Base-by-base conservation (phyloP, 75 land plant genomes). In the Gnetum montanum region DNA sequence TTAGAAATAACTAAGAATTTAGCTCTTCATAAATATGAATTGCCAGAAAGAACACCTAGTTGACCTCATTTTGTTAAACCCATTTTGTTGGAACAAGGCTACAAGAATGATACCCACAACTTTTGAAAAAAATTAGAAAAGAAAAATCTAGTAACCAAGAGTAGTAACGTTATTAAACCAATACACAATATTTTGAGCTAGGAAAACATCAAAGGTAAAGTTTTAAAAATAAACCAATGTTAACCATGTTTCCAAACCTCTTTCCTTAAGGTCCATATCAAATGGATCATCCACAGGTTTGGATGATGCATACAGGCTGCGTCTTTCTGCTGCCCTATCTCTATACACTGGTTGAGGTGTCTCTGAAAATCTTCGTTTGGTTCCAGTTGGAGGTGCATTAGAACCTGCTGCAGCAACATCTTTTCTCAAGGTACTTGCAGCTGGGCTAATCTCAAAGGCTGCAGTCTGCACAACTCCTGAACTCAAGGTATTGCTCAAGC, bases 181-280 rank as follows among this genome's bases (percentile, higher is more conserved):
- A n/a, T n/a, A n/a, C n/a, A n/a, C n/a, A n/a, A n/a, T n/a, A n/a
- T n/a, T n/a, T n/a, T n/a, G n/a, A n/a, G n/a, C n/a, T n/a, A n/a
- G n/a, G n/a, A n/a, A n/a, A n/a, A n/a, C n/a, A n/a, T 8, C 8
- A 48, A 48, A 10, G 18, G 50, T 8, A 48, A 18, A 10, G 22
- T 8, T 48, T 16, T 40, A 10, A 40, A 10, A 15, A 40, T 10
- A 15, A 10, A 40, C 10, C 15, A 15, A 15, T n/a, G n/a, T n/a
- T n/a, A n/a, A n/a, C n/a, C n/a, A n/a, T n/a, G 20, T 27, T n/a
- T 18, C 31, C 78, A 77, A 69, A 86, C 82, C 79, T 70, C 74
- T 57, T 57, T 86, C 81, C 12, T 47, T 68, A 38, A 58, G 25
- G 33, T 59, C 77, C 51, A 49, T 22, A 43, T 77, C 75, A 23